Conservation (phyloP, 352 stramenopile species). For the Globisporangium iwayamae region DNA sequence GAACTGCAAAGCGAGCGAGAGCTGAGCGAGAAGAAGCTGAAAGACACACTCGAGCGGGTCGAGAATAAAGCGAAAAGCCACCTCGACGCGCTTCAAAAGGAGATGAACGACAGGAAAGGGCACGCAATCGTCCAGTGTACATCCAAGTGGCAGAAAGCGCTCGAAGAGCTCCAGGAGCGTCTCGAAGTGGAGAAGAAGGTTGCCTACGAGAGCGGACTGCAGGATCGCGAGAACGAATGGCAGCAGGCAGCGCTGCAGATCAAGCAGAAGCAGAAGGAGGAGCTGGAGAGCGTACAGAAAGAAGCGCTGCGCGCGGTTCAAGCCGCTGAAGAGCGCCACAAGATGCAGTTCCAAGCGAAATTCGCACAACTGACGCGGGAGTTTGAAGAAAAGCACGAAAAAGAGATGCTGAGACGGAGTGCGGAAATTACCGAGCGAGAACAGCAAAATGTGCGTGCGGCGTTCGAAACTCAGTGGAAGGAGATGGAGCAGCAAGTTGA, state of each 20-base stretch:
- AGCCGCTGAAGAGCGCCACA: slow-evolving; percentile 60
- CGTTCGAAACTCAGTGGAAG: slow-evolving; percentile 15
- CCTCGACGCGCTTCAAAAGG: slow-evolving; percentile 44
- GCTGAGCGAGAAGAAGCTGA: slow-evolving; percentile 29
- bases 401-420: slow-evolving; percentile 18
- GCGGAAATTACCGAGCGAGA: slow-evolving; percentile 27
- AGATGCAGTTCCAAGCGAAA: slow-evolving; percentile 42
- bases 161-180: slow-evolving; percentile 63
- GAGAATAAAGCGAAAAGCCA: slow-evolving; percentile 35
- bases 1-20: slow-evolving; percentile 29
- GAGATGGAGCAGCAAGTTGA: slow-evolving; percentile 25
- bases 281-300: slow-evolving; percentile 52
- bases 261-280: slow-evolving; percentile 70
- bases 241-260: slow-evolving; percentile 68
- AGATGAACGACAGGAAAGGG: slow-evolving; percentile 60
- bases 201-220: slow-evolving; percentile 54
- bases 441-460: slow-evolving; percentile 21
- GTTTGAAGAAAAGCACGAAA: slow-evolving; percentile 28
- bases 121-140: slow-evolving; percentile 60
- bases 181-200: slow-evolving; percentile 59
- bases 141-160: slow-evolving; percentile 63
- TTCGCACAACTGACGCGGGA: slow-evolving; percentile 26
- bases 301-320: slow-evolving; percentile 63
- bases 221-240: slow-evolving; percentile 75
- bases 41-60: slow-evolving; percentile 25